phyloP scores from a whole-genome alignment of 2,329 filamentous ascomycete species.

The Talaromyces albobiverticillius region DNA sequence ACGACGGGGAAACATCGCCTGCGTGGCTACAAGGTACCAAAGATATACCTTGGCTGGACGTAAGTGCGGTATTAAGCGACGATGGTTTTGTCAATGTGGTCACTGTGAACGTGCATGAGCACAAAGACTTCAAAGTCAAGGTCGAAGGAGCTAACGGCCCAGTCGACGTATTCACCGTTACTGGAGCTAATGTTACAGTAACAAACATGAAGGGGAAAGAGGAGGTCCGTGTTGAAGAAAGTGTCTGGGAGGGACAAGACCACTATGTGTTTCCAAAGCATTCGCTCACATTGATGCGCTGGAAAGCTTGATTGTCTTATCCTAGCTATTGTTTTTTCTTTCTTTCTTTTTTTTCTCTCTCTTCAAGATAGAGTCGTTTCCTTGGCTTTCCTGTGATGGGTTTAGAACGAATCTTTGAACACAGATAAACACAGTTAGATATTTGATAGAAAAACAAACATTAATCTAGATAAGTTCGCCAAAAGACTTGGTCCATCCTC shows the following conservation, averaged over 20 bases:
- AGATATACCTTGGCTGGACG: conserved; percentile 61
- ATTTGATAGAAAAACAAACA: neutral
- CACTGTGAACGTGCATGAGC: conserved; percentile 70
- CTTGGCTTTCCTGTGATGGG: neutral
- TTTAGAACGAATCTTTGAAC: neutral
- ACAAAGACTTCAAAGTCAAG: conserved; percentile 57
- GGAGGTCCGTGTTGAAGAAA: conserved; percentile 60
- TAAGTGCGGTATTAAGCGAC: conserved; percentile 42
- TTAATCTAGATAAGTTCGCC: neutral
- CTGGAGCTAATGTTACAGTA: conserved; percentile 54
- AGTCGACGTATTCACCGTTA: conserved; percentile 63
- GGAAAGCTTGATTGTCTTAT: conserved; percentile 35
- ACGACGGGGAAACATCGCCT: conserved; percentile 55
- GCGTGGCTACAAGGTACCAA: conserved; percentile 46
- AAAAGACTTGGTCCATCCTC: too few species aligned
- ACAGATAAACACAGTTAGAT: neutral
- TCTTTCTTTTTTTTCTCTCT: too few species aligned
- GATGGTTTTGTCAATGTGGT: conserved; percentile 63
- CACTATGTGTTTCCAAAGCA: conserved; percentile 66
- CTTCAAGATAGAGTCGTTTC: neutral
- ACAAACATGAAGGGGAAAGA: conserved; percentile 63
- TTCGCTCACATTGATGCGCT: conserved; percentile 65
- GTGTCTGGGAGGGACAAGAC: conserved; percentile 62
- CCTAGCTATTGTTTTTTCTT: neutral
- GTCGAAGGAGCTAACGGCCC: conserved; percentile 55